Evolutionary conservation across 176 grass and related monocot genomes (phyloP).

Genomic region (Dendrocalamus sinicus): DNA sequence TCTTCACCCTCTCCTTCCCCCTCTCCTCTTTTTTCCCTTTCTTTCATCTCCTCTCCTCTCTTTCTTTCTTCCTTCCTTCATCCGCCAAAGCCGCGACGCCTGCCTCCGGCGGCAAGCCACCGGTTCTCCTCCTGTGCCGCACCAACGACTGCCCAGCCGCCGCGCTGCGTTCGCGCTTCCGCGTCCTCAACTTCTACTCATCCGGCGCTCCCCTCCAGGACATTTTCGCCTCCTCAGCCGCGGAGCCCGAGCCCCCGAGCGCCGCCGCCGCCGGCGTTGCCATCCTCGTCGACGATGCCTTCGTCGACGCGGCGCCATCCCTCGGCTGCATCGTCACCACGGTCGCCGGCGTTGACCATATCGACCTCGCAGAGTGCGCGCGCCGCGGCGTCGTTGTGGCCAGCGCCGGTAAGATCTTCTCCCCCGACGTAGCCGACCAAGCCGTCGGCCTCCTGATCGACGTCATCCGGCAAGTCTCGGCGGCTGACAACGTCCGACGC

Average conservation of each 20-base stretch:
- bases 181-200: slow-evolving; percentile 28
- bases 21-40: no score
- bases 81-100: no score
- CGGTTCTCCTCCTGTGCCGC: slow-evolving; percentile 32
- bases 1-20: no score
- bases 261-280: not conserved
- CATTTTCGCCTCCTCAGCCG: slow-evolving; percentile 31
- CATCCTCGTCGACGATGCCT: not conserved
- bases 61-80: no score
- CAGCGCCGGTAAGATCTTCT: slow-evolving; percentile 35
- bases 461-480: slow-evolving; percentile 47
- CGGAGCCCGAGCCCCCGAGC: not conserved
- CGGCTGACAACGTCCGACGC: slow-evolving; percentile 50
- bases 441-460: slow-evolving; percentile 53
- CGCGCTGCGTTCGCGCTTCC: slow-evolving; percentile 8
- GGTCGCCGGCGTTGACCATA: slow-evolving; percentile 43
- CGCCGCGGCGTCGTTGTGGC: slow-evolving; percentile 41
- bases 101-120: not conserved
- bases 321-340: slow-evolving; percentile 41
- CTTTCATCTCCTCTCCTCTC: no score
- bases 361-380: slow-evolving; percentile 52
- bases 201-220: slow-evolving; percentile 10
- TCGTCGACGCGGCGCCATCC: slow-evolving; percentile 38
- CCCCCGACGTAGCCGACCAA: slow-evolving; percentile 47
- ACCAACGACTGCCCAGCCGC: not conserved